Conservation (phyloP, 2,329 filamentous ascomycete genomes). For the Cercospora sesami region DNA sequence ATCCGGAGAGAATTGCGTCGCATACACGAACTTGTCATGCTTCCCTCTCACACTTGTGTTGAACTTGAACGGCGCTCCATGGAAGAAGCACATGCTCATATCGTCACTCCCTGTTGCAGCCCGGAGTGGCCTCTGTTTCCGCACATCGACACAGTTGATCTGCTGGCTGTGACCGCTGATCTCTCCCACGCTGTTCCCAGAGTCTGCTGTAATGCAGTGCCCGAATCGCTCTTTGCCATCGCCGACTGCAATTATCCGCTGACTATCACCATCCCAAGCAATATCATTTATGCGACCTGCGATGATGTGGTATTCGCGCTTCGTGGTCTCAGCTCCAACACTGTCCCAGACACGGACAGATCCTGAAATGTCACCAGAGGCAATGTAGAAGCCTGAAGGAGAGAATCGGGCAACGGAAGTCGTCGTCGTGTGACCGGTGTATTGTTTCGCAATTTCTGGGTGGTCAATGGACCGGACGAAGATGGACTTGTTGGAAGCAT, state of each 20-base stretch:
- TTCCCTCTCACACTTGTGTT: conserved; percentile 74
- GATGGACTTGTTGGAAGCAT: conserved; percentile 94
- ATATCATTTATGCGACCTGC: conserved; percentile 94
- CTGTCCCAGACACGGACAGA: conserved; percentile 89
- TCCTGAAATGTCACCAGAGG: conserved; percentile 83
- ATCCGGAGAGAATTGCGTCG: conserved; percentile 85
- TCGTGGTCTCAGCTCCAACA: conserved; percentile 81
- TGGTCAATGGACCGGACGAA: conserved; percentile 94
- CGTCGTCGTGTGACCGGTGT: conserved; percentile 82
- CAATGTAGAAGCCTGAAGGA: conserved; percentile 91
- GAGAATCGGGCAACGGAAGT: conserved; percentile 94
- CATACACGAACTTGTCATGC: conserved; percentile 87
- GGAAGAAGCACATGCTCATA: conserved; percentile 83
- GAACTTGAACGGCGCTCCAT: conserved; percentile 95
- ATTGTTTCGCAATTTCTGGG: conserved; percentile 80
- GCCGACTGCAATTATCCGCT: conserved; percentile 93
- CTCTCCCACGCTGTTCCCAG: conserved; percentile 93
- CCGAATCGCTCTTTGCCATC: conserved; percentile 92
- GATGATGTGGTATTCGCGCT: conserved; percentile 92
- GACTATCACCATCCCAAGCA: conserved; percentile 95
- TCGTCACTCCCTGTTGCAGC: conserved; percentile 92
- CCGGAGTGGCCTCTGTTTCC: conserved; percentile 83
- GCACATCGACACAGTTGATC: conserved; percentile 87
- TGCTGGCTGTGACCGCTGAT: conserved; percentile 87
- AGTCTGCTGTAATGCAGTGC: conserved; percentile 91